Evolutionary conservation across 352 stramenopile genomes (phyloP), one percentile per base, ranked within the genome.

Genomic region (Globisporangium spinosum): DNA sequence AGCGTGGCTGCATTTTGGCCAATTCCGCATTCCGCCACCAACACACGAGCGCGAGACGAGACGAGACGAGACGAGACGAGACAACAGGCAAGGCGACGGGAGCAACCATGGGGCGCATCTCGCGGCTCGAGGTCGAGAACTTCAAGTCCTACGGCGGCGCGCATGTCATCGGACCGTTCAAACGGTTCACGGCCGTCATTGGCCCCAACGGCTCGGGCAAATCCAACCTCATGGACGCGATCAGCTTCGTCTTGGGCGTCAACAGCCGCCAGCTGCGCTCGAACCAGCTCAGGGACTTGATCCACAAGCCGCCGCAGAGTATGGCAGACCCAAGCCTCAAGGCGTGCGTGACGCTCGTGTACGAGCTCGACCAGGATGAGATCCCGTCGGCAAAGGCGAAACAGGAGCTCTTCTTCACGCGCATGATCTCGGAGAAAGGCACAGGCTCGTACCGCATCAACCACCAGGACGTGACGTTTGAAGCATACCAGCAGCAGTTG

Each of bases 101-200:
- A 17, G 55, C 20, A 34, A 20, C 55, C 3, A 97, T 97, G 91
- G 90, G 91, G 25, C 83, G 89, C 34, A 96, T 98, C 60, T 66
- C 87, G 84, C 76, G 96, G 49, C 78, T 99, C n/a, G 97, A 99
- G 89, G 76, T 99, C 34, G 93, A 99, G 74, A 98, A 99, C 82
- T 99, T 99, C 92, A 99, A 99, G 80, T 98, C 91, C 7, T 99
- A 99, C 74, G 93, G 88, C 38, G 98, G 98, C 3, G 64, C 54
- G 22, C 89, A 96, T 54, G 86, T 90, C 38, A 97, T 99, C 64
- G 97, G 97, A 17, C 98, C 98, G 17, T 99, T 99, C 79, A 82
- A 95, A 57, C 90, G 97, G 69, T 99, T 99, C 75, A 99, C 97
- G 38, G 97, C 93, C 51, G 93, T 99, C 54, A 93, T 99, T 57